phyloP scores from a whole-genome alignment of 441 rosid species.

The Mallotus repandus region DNA sequence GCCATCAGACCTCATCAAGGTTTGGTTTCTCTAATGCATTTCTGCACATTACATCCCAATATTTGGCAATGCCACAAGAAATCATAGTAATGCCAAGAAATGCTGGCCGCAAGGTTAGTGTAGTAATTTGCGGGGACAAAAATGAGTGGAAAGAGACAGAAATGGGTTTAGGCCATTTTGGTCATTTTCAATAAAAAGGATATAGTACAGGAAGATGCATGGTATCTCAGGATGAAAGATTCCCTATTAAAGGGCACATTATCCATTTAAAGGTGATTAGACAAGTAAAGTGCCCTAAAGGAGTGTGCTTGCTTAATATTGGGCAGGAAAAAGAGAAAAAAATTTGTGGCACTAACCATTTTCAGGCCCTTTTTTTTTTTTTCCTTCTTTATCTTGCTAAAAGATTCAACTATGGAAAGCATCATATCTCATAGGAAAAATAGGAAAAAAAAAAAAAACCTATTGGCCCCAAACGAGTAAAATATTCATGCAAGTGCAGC shows the following conservation, averaged over 20 bases:
- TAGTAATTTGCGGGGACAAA: background rate
- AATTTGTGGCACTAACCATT: background rate
- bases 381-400: background rate
- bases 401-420: background rate
- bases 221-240: conserved; percentile 14
- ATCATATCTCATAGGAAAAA: background rate
- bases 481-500: background rate
- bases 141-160: background rate
- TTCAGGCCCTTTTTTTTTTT: background rate
- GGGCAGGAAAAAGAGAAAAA: background rate
- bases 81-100: background rate
- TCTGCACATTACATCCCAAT: background rate
- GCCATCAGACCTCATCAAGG: conserved; percentile 97
- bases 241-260: conserved; percentile 23
- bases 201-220: background rate
- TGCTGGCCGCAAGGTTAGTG: background rate
- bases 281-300: conserved; percentile 21
- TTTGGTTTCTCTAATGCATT: conserved; percentile 14
- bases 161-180: conserved; percentile 12
- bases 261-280: conserved; percentile 19
- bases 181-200: background rate
- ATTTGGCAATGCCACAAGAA: background rate
- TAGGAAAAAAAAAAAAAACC: background rate
- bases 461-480: conserved; percentile 3
- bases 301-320: background rate